These are phyloP conservation scores for Trametes gibbosa DNA, from an alignment of 768 basidiomycete genomes.

Conservation along the genomic window DNA sequence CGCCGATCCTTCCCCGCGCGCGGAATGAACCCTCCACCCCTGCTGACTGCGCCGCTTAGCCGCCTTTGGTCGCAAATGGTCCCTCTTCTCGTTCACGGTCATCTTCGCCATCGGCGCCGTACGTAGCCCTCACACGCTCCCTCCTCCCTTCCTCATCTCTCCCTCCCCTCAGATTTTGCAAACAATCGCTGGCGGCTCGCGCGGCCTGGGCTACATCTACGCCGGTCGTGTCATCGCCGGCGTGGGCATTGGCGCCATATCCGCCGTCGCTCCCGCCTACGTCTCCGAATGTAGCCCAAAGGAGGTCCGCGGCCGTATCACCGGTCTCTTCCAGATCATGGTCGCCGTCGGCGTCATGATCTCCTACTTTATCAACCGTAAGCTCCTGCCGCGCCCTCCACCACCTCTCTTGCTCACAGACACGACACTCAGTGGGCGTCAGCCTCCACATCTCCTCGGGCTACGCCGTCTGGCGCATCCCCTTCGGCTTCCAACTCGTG, in stretches of 20 bases:
- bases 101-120: constrained; percentile 77
- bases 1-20: not conserved
- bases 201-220: constrained; percentile 70
- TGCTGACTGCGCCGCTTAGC: constrained; percentile 36
- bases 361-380: constrained; percentile 79
- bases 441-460: constrained; percentile 48
- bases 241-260: constrained; percentile 79
- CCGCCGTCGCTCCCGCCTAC: constrained; percentile 80
- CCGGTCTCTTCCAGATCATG: constrained; percentile 85
- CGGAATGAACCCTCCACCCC: not conserved
- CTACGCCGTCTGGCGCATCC: constrained; percentile 62
- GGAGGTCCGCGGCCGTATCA: constrained; percentile 81
- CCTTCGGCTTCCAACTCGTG: constrained; percentile 73
- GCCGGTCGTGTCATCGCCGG: constrained; percentile 79
- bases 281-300: constrained; percentile 89
- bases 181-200: constrained; percentile 57
- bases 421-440: constrained; percentile 50
- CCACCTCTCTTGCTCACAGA: not conserved
- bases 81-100: constrained; percentile 56
- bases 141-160: not conserved
- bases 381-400: constrained; percentile 26
- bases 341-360: constrained; percentile 84
- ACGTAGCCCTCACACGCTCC: constrained; percentile 16
- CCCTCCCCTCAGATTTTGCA: constrained; percentile 53
- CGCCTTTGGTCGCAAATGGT: constrained; percentile 61